Conservation (phyloP, 257 asterid genomes). For the Scutellaria baicalensis region DNA sequence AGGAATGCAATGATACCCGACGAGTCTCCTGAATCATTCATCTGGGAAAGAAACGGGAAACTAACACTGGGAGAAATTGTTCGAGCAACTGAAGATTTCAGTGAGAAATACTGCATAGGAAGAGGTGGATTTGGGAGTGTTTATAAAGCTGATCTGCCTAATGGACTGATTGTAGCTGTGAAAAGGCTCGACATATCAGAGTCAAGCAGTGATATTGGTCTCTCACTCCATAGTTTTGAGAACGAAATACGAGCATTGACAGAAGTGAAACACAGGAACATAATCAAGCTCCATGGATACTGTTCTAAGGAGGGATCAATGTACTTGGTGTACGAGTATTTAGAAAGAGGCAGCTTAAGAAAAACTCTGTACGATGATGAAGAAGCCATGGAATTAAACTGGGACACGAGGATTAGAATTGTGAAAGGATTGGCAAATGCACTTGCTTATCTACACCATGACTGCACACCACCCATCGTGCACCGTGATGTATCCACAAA, state of each 20-base stretch:
- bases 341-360: constrained; percentile 71
- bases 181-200: constrained; percentile 66
- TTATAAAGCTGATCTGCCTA: constrained; percentile 53
- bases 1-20: constrained; percentile 28
- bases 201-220: constrained; percentile 37
- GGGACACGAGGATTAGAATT: constrained; percentile 62
- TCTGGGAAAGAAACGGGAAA: constrained; percentile 76
- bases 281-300: constrained; percentile 75
- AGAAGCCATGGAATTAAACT: constrained; percentile 44
- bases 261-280: constrained; percentile 84
- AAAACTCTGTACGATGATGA: constrained; percentile 35
- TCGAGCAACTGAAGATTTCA: constrained; percentile 64
- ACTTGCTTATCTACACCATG: constrained; percentile 93
- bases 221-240: constrained; percentile 53
- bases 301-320: constrained; percentile 59
- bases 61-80: constrained; percentile 64
- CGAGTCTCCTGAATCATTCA: constrained; percentile 39
- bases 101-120: constrained; percentile 63
- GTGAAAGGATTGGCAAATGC: constrained; percentile 87
- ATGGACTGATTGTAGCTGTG: constrained; percentile 66
- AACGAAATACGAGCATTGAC: constrained; percentile 74
- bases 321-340: constrained; percentile 86
- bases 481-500: constrained; percentile 77
- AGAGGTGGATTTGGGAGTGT: constrained; percentile 86
- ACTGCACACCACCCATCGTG: constrained; percentile 78